A percentile compares a stretch with the other conserved stretches of the same genome.
Conservation (phyloP, 2,329 filamentous ascomycete genomes). For the Fusarium sterilihyphosum region DNA sequence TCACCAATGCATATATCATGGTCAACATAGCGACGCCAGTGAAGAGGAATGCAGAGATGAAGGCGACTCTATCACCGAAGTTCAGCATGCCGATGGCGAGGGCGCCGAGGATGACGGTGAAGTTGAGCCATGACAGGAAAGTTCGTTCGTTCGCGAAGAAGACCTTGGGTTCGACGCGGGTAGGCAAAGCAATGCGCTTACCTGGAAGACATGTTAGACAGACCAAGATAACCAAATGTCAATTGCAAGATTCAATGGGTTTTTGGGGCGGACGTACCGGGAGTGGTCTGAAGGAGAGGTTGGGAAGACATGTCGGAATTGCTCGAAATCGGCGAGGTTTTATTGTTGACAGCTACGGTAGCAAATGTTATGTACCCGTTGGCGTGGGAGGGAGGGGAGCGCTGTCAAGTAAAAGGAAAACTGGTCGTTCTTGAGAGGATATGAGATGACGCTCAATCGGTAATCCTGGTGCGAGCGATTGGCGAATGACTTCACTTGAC, state of each 20-base stretch:
- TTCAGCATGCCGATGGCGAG: constrained; percentile 97
- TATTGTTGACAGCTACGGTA: constrained; percentile 17
- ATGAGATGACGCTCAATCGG: constrained; percentile 3
- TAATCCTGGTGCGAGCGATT: constrained; percentile 4
- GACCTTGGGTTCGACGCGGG: constrained; percentile 98
- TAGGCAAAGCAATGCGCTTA: constrained; percentile 98
- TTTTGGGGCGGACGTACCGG: constrained; percentile 70
- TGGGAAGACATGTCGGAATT: constrained; percentile 83
- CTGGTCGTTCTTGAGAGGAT: background rate
- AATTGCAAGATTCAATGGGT: background rate
- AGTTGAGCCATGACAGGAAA: constrained; percentile 99
- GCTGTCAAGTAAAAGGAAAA: background rate
- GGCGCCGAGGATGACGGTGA: constrained; percentile 97
- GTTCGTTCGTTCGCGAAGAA: constrained; percentile 99
- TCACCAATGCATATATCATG: constrained; percentile 94
- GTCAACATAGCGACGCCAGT: constrained; percentile 93
- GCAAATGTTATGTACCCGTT: background rate
- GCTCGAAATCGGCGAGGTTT: constrained; percentile 6
- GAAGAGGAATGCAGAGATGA: constrained; percentile 93
- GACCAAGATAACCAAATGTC: background rate
- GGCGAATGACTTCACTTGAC: background rate
- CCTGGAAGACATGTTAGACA: constrained; percentile 62
- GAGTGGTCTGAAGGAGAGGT: constrained; percentile 92
- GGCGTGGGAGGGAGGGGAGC: background rate
- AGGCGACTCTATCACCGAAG: constrained; percentile 93